Percentiles rank a stretch among this genome's conserved stretches.
These are phyloP conservation scores for Rhodamnia argentea DNA, from an alignment of 345 rosid species.

Conservation along the genomic window DNA sequence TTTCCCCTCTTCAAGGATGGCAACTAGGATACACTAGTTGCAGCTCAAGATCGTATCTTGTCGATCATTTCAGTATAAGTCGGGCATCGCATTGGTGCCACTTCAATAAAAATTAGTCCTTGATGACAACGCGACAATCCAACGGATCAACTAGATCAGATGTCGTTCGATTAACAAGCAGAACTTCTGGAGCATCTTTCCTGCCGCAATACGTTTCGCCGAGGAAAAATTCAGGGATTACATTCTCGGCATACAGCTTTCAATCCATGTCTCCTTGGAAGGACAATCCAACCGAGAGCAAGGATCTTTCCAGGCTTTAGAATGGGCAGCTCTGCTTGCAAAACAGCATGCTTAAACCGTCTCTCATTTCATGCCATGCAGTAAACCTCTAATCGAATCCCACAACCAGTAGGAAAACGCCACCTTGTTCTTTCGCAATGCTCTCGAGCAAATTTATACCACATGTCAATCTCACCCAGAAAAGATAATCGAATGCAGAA, in stretches of 20 bases:
- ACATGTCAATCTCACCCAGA: neutral
- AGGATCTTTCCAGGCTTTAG: neutral
- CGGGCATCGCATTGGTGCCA: neutral
- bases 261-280: neutral
- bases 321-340: neutral
- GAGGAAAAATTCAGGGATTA: neutral
- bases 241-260: neutral
- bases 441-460: neutral
- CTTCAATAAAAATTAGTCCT: neutral
- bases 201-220: neutral
- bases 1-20: neutral
- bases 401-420: neutral
- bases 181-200: neutral
- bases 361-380: neutral
- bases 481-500: neutral
- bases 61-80: neutral
- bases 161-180: neutral
- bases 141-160: neutral
- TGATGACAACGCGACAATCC: neutral
- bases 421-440: neutral
- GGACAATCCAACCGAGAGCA: neutral
- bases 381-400: neutral
- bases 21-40: neutral
- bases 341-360: neutral
- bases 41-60: neutral